Percentiles rank a stretch among this genome's conserved stretches.
Conservation (phyloP, 208 protist genomes). For the Leishmania arabica region DNA sequence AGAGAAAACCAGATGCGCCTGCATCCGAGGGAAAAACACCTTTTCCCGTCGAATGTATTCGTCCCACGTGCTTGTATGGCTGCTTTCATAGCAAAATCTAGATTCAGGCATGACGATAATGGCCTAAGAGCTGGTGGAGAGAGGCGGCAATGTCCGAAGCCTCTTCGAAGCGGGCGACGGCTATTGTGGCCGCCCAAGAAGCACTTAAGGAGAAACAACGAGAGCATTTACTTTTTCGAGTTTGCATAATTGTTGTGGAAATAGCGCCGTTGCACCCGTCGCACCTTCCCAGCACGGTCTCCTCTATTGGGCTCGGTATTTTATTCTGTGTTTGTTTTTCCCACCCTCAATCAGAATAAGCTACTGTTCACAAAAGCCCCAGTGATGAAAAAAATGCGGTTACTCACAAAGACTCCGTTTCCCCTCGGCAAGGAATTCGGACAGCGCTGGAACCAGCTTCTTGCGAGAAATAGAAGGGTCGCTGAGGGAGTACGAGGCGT, state of each 20-base stretch:
- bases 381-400: too few relatives aligned
- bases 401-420: slow-evolving; percentile 38
- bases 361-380: not conserved
- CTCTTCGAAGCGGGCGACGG: not conserved
- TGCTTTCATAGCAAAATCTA: not conserved
- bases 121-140: not conserved
- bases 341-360: not conserved
- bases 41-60: not conserved
- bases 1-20: slow-evolving; percentile 5
- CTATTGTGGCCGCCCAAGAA: too few relatives aligned
- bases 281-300: not conserved
- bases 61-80: not conserved
- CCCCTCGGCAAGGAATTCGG: slow-evolving; percentile 54
- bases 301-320: not conserved
- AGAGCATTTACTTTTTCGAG: not conserved
- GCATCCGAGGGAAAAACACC: not conserved
- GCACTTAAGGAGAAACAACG: not conserved
- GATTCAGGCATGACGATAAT: too few relatives aligned
- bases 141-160: not conserved
- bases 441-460: slow-evolving; percentile 60
- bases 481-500: slow-evolving; percentile 61
- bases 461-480: slow-evolving; percentile 82
- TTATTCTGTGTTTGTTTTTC: not conserved
- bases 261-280: not conserved
- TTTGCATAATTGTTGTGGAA: not conserved